phyloP scores from a whole-genome alignment of 2,329 filamentous ascomycete genomes.

The Diaporthe batatas region DNA sequence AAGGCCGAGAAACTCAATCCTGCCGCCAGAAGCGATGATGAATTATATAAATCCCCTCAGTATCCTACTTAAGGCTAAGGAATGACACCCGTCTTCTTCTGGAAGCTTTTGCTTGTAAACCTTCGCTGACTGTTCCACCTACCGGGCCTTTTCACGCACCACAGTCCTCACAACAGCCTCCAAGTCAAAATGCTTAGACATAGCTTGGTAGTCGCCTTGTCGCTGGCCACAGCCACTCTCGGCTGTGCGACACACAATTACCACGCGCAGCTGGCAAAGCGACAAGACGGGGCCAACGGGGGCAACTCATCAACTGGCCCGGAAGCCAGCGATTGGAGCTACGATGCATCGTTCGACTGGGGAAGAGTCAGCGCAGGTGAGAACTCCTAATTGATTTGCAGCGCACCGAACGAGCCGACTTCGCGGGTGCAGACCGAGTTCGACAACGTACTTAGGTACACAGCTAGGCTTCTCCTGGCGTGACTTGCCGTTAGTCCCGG shows the following conservation, averaged over 20 bases:
- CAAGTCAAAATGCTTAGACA: constrained; percentile 9
- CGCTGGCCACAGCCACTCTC: constrained; percentile 9
- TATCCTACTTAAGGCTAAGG: neutral
- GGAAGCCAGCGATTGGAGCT: constrained; percentile 46
- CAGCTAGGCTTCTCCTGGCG: neutral
- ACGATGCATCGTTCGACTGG: constrained; percentile 57
- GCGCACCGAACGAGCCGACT: neutral
- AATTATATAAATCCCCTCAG: constrained; percentile 6
- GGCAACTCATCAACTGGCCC: constrained; percentile 16
- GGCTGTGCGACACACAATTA: constrained; percentile 21
- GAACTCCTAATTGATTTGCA: neutral
- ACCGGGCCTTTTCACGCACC: constrained; percentile 5
- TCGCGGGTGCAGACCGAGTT: neutral
- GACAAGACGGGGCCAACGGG: constrained; percentile 12
- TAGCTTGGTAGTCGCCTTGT: constrained; percentile 20
- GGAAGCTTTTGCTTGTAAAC: constrained; percentile 19
- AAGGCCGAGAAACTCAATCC: constrained; percentile 1
- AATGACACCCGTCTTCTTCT: neutral
- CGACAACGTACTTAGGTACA: neutral
- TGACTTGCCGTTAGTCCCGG: neutral
- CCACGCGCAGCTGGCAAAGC: constrained; percentile 16
- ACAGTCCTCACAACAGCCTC: neutral
- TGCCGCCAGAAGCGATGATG: constrained; percentile 4
- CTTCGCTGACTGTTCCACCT: constrained; percentile 12
- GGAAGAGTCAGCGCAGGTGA: constrained; percentile 51